phyloP scores from a whole-genome alignment of 2,329 filamentous ascomycete genomes.

The Hymenoscyphus fructigenus region DNA sequence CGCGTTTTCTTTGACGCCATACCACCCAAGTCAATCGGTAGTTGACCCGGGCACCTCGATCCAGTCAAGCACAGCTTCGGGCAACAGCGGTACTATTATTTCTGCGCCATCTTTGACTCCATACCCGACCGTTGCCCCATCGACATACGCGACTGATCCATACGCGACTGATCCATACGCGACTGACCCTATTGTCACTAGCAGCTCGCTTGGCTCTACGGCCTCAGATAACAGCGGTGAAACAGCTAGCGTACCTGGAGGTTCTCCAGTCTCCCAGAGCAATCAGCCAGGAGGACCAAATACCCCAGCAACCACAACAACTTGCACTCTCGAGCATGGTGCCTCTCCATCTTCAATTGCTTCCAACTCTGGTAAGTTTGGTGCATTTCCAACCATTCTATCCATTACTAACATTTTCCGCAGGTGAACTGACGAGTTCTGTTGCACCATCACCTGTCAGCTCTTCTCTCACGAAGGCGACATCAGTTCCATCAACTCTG shows the following conservation, averaged over 20 bases:
- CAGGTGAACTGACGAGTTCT: not conserved
- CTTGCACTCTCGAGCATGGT: slow-evolving; percentile 6
- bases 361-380: not conserved
- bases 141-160: not conserved
- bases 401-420: not conserved
- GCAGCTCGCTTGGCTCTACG: too few species aligned
- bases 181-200: not conserved
- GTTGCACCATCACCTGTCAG: not conserved
- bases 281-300: too few species aligned
- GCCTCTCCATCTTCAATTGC: not conserved
- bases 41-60: not conserved
- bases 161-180: not conserved
- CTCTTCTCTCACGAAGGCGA: slow-evolving; percentile 1
- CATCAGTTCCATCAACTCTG: slow-evolving; percentile 19
- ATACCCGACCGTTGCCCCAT: not conserved
- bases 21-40: not conserved
- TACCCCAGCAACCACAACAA: not conserved
- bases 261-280: not conserved
- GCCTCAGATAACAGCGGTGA: not conserved
- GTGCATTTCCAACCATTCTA: not conserved
- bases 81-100: slow-evolving; percentile 3
- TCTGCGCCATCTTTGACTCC: not conserved
- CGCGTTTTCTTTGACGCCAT: not conserved
- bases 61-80: not conserved
- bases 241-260: not conserved